A percentile compares a stretch with the other conserved stretches of the same genome.
phyloP scores from a whole-genome alignment of 2,329 filamentous ascomycete species.

The Ophiostoma sp. region DNA sequence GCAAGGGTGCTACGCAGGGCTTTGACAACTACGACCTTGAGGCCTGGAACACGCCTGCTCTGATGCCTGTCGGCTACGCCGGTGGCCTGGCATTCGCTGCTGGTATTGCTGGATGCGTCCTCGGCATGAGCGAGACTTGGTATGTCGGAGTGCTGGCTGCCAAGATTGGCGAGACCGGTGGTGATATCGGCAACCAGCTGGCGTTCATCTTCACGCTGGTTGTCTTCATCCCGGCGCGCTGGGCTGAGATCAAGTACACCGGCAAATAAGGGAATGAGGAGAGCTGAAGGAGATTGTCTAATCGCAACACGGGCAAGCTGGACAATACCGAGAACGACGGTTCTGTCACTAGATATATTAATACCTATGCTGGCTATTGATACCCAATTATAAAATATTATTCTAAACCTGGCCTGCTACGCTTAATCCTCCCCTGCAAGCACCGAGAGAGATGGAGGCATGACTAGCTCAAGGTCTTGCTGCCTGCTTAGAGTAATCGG shows the following conservation, averaged over 20 bases:
- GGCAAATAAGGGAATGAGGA: conserved; percentile 32
- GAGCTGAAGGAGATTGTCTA: neutral
- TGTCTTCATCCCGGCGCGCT: conserved; percentile 44
- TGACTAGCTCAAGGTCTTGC: neutral
- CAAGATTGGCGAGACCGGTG: conserved; percentile 39
- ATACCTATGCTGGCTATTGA: conserved; percentile 1
- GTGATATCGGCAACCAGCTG: conserved; percentile 49
- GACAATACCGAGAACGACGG: neutral
- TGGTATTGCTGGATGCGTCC: conserved; percentile 44
- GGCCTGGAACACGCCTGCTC: conserved; percentile 42
- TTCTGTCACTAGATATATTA: neutral
- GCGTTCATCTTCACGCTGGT: conserved; percentile 45
- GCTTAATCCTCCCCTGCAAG: neutral
- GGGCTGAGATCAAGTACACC: conserved; percentile 43
- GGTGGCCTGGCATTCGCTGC: conserved; percentile 41
- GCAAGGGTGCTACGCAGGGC: conserved; percentile 32
- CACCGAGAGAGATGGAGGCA: neutral
- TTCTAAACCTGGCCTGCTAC: neutral
- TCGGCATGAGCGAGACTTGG: conserved; percentile 57
- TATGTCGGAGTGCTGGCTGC: conserved; percentile 44
- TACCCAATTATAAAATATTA: neutral
- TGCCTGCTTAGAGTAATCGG: neutral
- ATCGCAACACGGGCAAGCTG: neutral
- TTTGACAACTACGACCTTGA: conserved; percentile 44
- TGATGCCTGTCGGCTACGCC: conserved; percentile 41